Conservation (phyloP, 768 basidiomycete species). For the Lactarius evosmus region DNA sequence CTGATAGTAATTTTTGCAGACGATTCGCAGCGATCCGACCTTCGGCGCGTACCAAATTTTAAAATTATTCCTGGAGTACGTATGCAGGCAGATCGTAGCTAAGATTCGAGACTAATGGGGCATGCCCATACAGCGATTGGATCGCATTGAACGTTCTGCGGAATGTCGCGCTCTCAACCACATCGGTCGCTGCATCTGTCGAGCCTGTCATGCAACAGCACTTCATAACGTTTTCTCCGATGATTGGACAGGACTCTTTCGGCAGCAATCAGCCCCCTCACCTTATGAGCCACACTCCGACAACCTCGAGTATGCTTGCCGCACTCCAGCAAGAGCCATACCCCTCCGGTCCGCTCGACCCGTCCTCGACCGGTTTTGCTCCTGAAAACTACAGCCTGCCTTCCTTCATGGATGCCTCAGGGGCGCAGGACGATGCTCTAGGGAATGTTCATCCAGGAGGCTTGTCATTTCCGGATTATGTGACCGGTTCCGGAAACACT, state of each 20-base stretch:
- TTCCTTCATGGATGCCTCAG: conserved; percentile 72
- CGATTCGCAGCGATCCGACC: conserved; percentile 87
- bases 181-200: conserved; percentile 88
- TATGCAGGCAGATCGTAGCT: conserved; percentile 27
- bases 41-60: conserved; percentile 92
- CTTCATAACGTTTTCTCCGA: conserved; percentile 83
- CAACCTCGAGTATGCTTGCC: conserved; percentile 88
- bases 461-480: conserved; percentile 70
- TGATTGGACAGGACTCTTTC: conserved; percentile 83
- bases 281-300: conserved; percentile 76
- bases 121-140: conserved; percentile 64
- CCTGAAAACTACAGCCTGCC: conserved; percentile 67
- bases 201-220: conserved; percentile 91
- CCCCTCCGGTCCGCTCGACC: conserved; percentile 62
- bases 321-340: conserved; percentile 78
- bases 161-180: conserved; percentile 83
- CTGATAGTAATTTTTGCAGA: conserved; percentile 43
- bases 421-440: conserved; percentile 61
- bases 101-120: conserved; percentile 27
- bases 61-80: conserved; percentile 87
- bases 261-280: conserved; percentile 47
- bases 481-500: conserved; percentile 45
- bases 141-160: conserved; percentile 86
- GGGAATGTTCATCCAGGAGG: conserved; percentile 57
- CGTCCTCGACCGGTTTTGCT: conserved; percentile 57